Evolutionary conservation across 495 filamentous ascomycete species (phyloP).

Genomic region (Cryomyces antarcticus): DNA sequence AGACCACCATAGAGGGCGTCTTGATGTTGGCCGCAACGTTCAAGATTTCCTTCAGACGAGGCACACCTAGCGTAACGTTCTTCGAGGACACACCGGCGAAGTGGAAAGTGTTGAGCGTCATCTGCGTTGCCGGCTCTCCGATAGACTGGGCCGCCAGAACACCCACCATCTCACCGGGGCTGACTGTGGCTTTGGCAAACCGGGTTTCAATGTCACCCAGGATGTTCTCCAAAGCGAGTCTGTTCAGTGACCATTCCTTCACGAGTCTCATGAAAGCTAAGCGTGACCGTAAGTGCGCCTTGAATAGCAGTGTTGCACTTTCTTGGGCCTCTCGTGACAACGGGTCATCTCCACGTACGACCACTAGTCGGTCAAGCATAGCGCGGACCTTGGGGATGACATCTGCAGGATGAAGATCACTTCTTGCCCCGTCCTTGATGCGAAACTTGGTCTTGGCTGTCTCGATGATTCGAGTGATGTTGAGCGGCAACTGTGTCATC

Average conservation of each 20-base stretch:
- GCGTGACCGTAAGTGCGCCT: conserved; percentile 71
- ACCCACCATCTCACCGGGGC: conserved; percentile 95
- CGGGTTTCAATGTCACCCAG: conserved; percentile 77
- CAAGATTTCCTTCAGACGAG: conserved; percentile 96
- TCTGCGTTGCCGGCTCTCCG: conserved; percentile 95
- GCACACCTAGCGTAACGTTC: conserved; percentile 97
- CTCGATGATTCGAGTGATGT: conserved; percentile 75
- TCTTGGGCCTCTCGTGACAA: conserved; percentile 73
- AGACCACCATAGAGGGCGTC: conserved; percentile 95
- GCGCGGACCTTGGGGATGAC: conserved; percentile 65
- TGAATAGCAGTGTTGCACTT: conserved; percentile 76
- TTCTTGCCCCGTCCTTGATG: conserved; percentile 62
- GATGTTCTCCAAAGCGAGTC: conserved; percentile 80
- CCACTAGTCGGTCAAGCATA: conserved; percentile 52
- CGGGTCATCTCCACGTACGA: conserved; percentile 66
- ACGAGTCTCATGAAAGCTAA: conserved; percentile 84
- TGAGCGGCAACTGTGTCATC: conserved; percentile 76
- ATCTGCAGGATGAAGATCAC: conserved; percentile 76
- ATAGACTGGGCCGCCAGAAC: conserved; percentile 96
- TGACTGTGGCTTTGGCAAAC: conserved; percentile 61
- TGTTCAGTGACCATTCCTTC: conserved; percentile 64
- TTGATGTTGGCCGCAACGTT: conserved; percentile 97
- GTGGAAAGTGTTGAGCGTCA: conserved; percentile 99
- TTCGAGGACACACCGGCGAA: conserved; percentile 99
- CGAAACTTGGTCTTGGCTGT: conserved; percentile 77